phyloP scores from a whole-genome alignment of 2,329 filamentous ascomycete genomes.

The Epichloe coenophiala region DNA sequence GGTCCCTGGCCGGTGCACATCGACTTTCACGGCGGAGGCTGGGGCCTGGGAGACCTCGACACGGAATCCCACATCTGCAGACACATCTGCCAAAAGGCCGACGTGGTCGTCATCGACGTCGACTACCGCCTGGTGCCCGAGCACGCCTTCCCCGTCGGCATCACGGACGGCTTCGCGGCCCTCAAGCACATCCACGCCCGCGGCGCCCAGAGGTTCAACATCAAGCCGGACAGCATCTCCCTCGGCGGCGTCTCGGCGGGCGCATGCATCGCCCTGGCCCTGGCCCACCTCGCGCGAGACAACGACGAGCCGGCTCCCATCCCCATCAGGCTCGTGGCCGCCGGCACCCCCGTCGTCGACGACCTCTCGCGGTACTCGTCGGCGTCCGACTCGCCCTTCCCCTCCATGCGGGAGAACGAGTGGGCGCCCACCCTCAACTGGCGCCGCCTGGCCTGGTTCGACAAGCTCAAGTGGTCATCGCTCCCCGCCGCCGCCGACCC shows the following conservation, averaged over 20 bases:
- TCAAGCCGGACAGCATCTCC: conserved; percentile 24
- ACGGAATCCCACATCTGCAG: conserved; percentile 35
- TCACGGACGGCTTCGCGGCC: conserved; percentile 35
- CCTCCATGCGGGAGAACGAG: conserved; percentile 27
- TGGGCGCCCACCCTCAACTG: conserved; percentile 30
- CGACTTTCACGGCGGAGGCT: conserved; percentile 36
- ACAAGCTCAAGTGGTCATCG: conserved; percentile 19
- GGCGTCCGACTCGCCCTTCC: conserved; percentile 23
- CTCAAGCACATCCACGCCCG: conserved; percentile 25
- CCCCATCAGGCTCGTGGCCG: conserved; percentile 22
- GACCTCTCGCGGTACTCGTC: conserved; percentile 24
- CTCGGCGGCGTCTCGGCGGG: conserved; percentile 33
- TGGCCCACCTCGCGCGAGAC: conserved; percentile 28
- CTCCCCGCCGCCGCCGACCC: conserved; percentile 9
- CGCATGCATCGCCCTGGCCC: conserved; percentile 23
- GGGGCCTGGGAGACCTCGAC: conserved; percentile 35
- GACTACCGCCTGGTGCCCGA: conserved; percentile 40
- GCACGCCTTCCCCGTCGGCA: conserved; percentile 30
- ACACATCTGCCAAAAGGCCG: conserved; percentile 29
- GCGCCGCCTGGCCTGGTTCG: conserved; percentile 28
- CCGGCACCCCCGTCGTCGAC: conserved; percentile 25
- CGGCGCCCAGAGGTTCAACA: conserved; percentile 23
- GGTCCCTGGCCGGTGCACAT: conserved; percentile 34
- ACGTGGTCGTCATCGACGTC: conserved; percentile 34
- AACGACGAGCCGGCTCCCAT: conserved; percentile 14